These are phyloP conservation scores for Gleditsia sinensis DNA, from an alignment of 306 rosid genomes.

Conservation along the genomic window DNA sequence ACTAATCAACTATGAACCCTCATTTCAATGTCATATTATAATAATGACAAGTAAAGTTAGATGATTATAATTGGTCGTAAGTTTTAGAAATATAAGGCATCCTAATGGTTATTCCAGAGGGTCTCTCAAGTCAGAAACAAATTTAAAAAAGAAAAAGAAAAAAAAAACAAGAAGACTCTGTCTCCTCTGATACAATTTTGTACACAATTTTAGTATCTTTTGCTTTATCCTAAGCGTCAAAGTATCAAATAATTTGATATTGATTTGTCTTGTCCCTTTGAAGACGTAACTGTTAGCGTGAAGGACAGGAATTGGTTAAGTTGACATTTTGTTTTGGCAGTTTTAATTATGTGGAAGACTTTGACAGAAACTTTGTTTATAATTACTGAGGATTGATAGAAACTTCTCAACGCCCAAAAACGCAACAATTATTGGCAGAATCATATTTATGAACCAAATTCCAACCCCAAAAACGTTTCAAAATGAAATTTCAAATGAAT, in stretches of 20 bases:
- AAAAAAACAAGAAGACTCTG: too few relatives aligned
- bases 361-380: conserved; percentile 13
- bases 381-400: conserved; percentile 26
- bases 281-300: conserved; percentile 40
- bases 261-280: background rate
- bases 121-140: too few relatives aligned
- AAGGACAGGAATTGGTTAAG: conserved; percentile 28
- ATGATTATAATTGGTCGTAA: too few relatives aligned
- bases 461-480: background rate
- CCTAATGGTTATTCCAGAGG: too few relatives aligned
- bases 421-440: background rate
- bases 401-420: conserved; percentile 41
- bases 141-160: too few relatives aligned
- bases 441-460: conserved; percentile 1
- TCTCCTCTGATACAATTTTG: conserved; percentile 23
- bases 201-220: background rate
- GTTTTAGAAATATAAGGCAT: too few relatives aligned
- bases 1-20: background rate
- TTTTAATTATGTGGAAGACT: conserved; percentile 39
- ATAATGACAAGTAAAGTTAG: too few relatives aligned
- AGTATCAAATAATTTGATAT: background rate
- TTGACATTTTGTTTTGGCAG: conserved; percentile 33
- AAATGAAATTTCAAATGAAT: background rate
- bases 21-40: background rate
- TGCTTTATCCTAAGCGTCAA: background rate